Base-by-base conservation (phyloP, 352 stramenopile species). In the Elongisporangium anandrum region DNA sequence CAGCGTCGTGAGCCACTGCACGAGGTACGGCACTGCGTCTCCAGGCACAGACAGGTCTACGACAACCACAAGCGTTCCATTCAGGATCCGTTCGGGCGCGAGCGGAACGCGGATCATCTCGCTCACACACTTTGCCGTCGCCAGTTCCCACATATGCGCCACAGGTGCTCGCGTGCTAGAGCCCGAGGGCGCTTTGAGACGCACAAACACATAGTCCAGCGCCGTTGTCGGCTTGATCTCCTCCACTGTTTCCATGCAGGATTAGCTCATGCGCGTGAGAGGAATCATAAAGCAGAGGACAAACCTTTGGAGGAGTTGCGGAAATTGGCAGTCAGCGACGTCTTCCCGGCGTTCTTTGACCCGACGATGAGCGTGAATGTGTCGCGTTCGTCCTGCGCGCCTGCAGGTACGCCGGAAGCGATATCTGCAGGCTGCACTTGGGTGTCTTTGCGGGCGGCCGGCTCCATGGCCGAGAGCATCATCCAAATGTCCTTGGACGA, bases 121-220 rank as follows among this genome's bases (percentile, higher is more conserved):
- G 7, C 68, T 75, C 17, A 97, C 67, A 49, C 80, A 90, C 49
- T 89, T 88, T 52, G 74, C 70, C 12, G 79, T 85, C 12, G 88
- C 91, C 29, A 98, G 81, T 69, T 98, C 92, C 92, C 90, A 97
- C 63, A 98, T 95, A 60, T 98, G 87, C 19, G 90, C 89, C 2
- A 98, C 84, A 5, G 65, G 57, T 6, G 68, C 49, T 6, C 66
- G 58, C 26, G 63, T 64, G 22, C 64, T 60, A 41, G 59, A 67
- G 4, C 62, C 66, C 54, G 57, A 63, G 4, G 34, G 34, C 64
- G 80, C 79, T 63, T 90, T 94, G 21, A 90, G 69, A 3, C 88
- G 85, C 52, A 91, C 88, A 50, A 93, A 97, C 5, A 91, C 67
- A 58, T 97, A 98, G 64, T 97, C 88, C n/a, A 97, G 72, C 3